Conservation (phyloP, 176 grass and related monocot genomes). For the Lolium perenne region DNA sequence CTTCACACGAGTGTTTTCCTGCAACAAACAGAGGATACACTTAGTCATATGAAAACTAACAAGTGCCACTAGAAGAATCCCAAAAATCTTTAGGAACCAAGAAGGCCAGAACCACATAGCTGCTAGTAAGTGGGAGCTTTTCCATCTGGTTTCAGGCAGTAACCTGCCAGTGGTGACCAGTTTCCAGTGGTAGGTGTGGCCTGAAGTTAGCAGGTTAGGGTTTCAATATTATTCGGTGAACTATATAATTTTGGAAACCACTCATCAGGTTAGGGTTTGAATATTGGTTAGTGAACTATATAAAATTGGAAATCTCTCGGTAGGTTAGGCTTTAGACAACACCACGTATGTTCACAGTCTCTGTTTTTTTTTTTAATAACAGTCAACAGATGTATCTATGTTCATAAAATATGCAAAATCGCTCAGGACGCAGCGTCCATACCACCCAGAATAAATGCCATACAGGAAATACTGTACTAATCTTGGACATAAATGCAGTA, state of each 20-base stretch:
- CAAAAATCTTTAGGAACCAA: background rate
- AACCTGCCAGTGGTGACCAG: conserved; percentile 12
- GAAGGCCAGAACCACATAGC: background rate
- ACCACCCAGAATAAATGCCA: background rate
- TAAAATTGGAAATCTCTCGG: background rate
- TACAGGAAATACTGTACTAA: conserved; percentile 10
- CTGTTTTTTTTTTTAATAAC: background rate
- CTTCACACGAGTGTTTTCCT: conserved; percentile 87
- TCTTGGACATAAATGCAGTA: conserved; percentile 8
- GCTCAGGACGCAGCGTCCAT: background rate
- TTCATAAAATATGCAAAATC: background rate
- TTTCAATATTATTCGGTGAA: background rate
- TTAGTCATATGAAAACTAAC: conserved; percentile 10
- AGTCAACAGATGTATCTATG: background rate
- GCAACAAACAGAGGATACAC: conserved; percentile 12
- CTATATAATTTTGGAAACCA: background rate
- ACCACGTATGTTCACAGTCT: conserved; percentile 6
- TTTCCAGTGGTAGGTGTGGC: conserved; percentile 9
- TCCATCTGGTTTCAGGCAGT: conserved; percentile 3
- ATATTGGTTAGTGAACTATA: background rate
- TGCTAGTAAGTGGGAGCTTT: background rate
- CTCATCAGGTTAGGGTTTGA: background rate
- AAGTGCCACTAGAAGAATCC: background rate
- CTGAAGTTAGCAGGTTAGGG: background rate
- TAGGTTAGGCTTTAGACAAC: conserved; percentile 1